Evolutionary conservation across 768 basidiomycete genomes (phyloP).

Genomic region (Leccinum fibrillosum): DNA sequence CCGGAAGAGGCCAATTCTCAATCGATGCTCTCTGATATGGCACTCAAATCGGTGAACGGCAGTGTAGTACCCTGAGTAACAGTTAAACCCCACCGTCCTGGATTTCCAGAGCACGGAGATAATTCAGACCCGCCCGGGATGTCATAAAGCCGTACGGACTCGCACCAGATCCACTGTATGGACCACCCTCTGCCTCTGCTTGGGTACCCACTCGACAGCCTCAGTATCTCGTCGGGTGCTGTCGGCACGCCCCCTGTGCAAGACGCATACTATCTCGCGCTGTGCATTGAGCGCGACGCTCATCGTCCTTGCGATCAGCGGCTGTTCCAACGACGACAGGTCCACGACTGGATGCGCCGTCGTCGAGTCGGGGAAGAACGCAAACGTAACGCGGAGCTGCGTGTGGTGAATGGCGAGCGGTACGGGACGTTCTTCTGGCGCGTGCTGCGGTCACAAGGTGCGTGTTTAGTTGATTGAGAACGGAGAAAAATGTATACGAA

Average conservation of each 20-base stretch:
- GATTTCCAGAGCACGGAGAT: no score
- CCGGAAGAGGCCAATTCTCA: no score
- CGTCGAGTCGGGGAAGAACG: conserved; percentile 60
- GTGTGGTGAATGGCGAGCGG: conserved; percentile 91
- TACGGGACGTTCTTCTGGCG: conserved; percentile 81
- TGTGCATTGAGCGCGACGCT: conserved; percentile 88
- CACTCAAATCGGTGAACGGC: no score
- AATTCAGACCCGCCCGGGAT: no score
- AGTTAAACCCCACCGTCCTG: no score
- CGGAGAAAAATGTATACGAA: conserved; percentile 37
- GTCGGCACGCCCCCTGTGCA: conserved; percentile 91
- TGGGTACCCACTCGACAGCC: no score
- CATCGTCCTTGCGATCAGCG: conserved; percentile 63
- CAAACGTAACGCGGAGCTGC: conserved; percentile 92
- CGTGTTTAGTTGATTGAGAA: neutral
- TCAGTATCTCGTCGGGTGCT: conserved; percentile 57
- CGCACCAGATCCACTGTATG: no score
- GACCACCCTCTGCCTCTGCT: no score
- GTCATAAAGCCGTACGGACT: no score
- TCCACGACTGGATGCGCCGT: conserved; percentile 63
- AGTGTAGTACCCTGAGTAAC: no score
- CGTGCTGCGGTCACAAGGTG: conserved; percentile 30
- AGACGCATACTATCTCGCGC: conserved; percentile 77
- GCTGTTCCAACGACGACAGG: conserved; percentile 76
- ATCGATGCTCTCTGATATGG: no score